A percentile compares a stretch with the other conserved stretches of the same genome.
Conservation (phyloP, 2,329 filamentous ascomycete genomes). For the Talaromyces albobiverticillius region DNA sequence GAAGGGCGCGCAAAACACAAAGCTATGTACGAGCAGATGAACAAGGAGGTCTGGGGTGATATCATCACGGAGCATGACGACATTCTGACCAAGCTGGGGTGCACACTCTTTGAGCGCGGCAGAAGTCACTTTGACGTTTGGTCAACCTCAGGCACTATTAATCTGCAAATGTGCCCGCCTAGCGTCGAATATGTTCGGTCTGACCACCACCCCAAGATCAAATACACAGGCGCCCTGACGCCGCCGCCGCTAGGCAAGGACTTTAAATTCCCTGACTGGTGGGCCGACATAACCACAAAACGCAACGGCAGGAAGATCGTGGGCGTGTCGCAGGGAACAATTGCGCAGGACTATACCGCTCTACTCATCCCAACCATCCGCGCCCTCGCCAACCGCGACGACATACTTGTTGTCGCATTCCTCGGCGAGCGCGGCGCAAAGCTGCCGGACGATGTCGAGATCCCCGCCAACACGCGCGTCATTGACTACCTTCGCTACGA, state of each 20-base stretch:
- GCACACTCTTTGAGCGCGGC: not conserved
- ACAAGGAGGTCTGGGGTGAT: not conserved
- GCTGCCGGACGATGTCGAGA: not conserved
- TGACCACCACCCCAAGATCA: not conserved
- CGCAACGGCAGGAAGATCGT: not conserved
- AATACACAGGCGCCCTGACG: not conserved
- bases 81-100: not conserved
- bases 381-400: not conserved
- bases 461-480: not conserved
- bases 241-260: not conserved
- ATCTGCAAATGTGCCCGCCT: not conserved
- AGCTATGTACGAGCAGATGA: not conserved
- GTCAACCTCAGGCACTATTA: not conserved
- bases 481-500: not conserved
- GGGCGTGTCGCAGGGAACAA: not conserved
- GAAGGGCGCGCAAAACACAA: not conserved
- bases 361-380: not conserved
- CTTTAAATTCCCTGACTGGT: not conserved
- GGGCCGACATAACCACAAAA: not conserved
- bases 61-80: not conserved
- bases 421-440: not conserved
- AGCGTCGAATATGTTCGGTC: not conserved
- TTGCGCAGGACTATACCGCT: not conserved
- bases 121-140: not conserved
- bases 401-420: not conserved